These are phyloP conservation scores for Trichocomaceae sp. DNA, from an alignment of 2,329 filamentous ascomycete genomes.

Conservation along the genomic window DNA sequence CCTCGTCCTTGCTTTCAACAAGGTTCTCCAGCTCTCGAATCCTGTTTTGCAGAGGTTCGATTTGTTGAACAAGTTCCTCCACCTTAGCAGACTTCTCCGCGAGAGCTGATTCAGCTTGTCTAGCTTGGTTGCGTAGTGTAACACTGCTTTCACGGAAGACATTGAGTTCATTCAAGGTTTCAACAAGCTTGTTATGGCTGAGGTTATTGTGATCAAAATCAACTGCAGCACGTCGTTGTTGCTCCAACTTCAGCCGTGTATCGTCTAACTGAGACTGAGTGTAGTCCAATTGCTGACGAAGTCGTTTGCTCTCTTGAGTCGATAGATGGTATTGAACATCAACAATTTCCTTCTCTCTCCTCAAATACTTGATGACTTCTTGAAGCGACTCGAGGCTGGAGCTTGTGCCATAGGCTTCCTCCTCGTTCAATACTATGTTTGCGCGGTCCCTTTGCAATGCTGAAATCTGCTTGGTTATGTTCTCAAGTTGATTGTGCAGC, in stretches of 20 bases:
- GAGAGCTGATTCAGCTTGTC: constrained; percentile 69
- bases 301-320: constrained; percentile 75
- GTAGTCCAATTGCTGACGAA: constrained; percentile 87
- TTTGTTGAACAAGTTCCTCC: constrained; percentile 64
- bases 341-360: constrained; percentile 93
- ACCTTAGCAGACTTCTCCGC: constrained; percentile 68
- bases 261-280: constrained; percentile 84
- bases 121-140: constrained; percentile 79
- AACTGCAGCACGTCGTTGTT: constrained; percentile 71
- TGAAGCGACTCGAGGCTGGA: constrained; percentile 68
- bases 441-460: constrained; percentile 69
- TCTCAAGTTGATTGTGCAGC: constrained; percentile 82
- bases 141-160: constrained; percentile 91
- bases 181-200: constrained; percentile 83
- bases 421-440: constrained; percentile 47
- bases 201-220: constrained; percentile 67
- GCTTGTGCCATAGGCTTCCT: constrained; percentile 44
- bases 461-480: constrained; percentile 70
- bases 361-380: constrained; percentile 84
- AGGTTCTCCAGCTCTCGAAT: constrained; percentile 78
- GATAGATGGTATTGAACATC: constrained; percentile 94
- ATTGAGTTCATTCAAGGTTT: constrained; percentile 92
- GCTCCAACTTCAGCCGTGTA: constrained; percentile 76
- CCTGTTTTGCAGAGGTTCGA: constrained; percentile 74
- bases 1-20: constrained; percentile 72